Evolutionary conservation across 2,329 filamentous ascomycete species (phyloP), one percentile per base, ranked within the genome.

Genomic region (Capronia americana): DNA sequence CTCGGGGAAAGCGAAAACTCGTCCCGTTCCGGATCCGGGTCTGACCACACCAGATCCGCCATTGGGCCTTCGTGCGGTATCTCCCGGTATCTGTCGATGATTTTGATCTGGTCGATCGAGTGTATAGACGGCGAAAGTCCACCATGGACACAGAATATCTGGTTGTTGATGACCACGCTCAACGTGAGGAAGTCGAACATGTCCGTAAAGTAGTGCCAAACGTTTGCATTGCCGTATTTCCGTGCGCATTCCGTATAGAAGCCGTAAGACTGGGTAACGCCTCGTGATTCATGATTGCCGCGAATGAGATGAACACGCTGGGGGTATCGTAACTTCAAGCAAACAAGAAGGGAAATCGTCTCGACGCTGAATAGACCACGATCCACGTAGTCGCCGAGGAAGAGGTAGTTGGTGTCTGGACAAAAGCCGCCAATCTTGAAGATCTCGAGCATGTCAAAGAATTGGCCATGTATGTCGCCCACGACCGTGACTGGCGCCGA

Each of bases 191-290:
- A 99, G 81, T 99, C 95, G 80, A 99, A 99, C 93, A 99, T 98
- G 81, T 99, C 95, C 71, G 95, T 99, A 77, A 99, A 99, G 79
- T 98, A 95, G 80, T 99, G 95, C 95, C 95, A 99, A 24, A 99
- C 95, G 74, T 95, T 97, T 70, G 95, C 93, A 76, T 97, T 98
- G 77, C 95, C 95, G 80, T 99, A 99, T 81, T 99, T 99, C 73
- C 95, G 90, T 23, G 91, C 93, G 80, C 95, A 99, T 78, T 99
- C 95, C 24, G 95, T 98, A 78, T 99, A 99, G 82, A 99, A 99
- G 64, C 95, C 95, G 80, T 99, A 99, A 30, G 94, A 98, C 80
- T 99, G 95, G 11, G 95, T 99, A 61, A 99, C 95, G 74, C 95
- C 95, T 74, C 95, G 90, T 64, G 93, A 97, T 81, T 99, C 95